Evolutionary conservation across 768 basidiomycete species (phyloP).

Genomic region (Dioszegia aurantiaca): DNA sequence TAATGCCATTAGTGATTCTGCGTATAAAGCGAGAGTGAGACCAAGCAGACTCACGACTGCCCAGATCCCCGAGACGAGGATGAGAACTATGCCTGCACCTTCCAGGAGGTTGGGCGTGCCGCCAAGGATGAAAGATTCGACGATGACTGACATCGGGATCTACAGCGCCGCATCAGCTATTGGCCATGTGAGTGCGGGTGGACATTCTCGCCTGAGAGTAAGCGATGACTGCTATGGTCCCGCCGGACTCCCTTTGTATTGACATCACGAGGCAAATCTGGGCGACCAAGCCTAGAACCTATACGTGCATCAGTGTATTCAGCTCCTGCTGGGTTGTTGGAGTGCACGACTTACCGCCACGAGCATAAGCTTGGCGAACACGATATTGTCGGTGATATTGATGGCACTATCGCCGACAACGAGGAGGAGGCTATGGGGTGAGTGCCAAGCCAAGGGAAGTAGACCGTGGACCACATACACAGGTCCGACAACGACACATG

Average conservation of each 20-base stretch:
- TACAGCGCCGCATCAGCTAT: background rate
- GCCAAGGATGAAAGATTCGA: background rate
- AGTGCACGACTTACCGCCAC: background rate
- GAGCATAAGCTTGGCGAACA: background rate
- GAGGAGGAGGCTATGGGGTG: no score
- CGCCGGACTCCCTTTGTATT: conserved; percentile 1
- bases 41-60: background rate
- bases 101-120: background rate
- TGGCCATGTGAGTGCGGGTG: background rate
- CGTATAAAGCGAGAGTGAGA: no score
- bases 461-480: no score
- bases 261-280: background rate
- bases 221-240: background rate
- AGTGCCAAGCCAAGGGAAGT: no score
- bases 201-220: background rate
- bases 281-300: background rate
- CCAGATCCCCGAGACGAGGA: background rate
- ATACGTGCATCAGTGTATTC: background rate
- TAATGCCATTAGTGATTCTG: no score
- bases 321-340: background rate
- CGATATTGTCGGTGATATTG: no score
- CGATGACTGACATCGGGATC: background rate
- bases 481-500: background rate
- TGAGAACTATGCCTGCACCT: background rate
- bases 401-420: no score